These are phyloP conservation scores for Malus hybrid DNA, from an alignment of 331 rosid species.

Conservation along the genomic window DNA sequence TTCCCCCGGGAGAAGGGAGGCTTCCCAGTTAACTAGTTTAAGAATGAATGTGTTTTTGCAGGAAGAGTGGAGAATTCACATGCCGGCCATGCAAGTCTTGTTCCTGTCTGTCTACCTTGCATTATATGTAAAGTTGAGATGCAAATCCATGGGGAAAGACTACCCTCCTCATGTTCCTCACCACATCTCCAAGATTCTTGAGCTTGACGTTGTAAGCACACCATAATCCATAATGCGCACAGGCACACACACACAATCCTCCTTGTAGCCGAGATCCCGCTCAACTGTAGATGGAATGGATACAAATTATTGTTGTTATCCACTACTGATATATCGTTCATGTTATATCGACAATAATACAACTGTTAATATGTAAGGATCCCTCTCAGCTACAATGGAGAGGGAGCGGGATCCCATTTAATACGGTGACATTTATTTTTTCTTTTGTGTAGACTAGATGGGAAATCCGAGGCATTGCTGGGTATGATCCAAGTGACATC, in stretches of 20 bases:
- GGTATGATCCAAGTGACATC: background rate
- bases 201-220: constrained; percentile 36
- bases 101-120: constrained; percentile 26
- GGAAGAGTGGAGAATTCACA: constrained; percentile 47
- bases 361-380: background rate
- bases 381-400: background rate
- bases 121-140: constrained; percentile 21
- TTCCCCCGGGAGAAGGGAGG: too few relatives aligned
- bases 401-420: background rate
- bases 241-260: too few relatives aligned
- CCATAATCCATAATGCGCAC: background rate
- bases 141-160: constrained; percentile 42
- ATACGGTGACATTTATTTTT: too few relatives aligned
- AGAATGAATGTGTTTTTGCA: background rate
- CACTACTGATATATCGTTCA: background rate
- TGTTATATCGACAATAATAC: too few relatives aligned
- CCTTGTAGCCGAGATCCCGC: too few relatives aligned
- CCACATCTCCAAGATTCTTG: constrained; percentile 29
- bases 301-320: too few relatives aligned
- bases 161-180: constrained; percentile 44
- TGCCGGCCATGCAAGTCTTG: constrained; percentile 28
- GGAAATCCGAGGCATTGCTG: constrained; percentile 22
- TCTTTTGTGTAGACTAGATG: constrained; percentile 18
- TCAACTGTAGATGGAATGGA: too few relatives aligned
- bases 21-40: background rate